Evolutionary conservation across 495 filamentous ascomycete genomes (phyloP), one percentile per base, ranked within the genome.

Genomic region (Sordaria brevicollis): DNA sequence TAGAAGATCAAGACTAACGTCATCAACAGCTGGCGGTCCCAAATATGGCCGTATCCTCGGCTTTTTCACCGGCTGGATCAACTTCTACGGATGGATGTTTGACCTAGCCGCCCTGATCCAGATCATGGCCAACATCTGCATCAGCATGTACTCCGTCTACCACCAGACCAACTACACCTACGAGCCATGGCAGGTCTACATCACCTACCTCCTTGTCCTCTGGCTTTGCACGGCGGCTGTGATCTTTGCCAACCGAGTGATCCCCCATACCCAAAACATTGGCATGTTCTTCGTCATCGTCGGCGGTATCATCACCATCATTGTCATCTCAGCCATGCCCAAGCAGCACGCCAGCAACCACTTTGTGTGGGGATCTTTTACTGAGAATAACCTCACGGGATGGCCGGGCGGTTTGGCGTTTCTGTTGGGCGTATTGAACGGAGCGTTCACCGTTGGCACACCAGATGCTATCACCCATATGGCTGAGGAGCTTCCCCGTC

Each of bases 381-480:
- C 86, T 13, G 91, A 87, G 81, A 85, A 84, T 15, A 92, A 92
- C 57, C 71, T 81, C n/a, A 91, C 89, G 5, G 89, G 89, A 0
- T 94, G 90, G 81, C 81, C 80, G 33, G 81, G 88, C 68, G 93
- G 91, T 5, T 87, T 97, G 19, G 92, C 89, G 13, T 97, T 97
- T 73, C 79, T 94, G 15, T 80, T 88, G 3, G 93, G 93, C 2
- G 91, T 95, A 76, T 84, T 97, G 29, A 96, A 97, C 74, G 93
- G 92, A 21, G 92, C 93, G 10, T 97, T 91, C 76, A 88, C 90
- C 19, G 88, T 97, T 37, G 93, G 93, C 13, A 93, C 92, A 0
- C 92, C 92, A 3, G 92, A 92, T 76, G 36, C 37, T 41, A 85
- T 91, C 15, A 87, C 89, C 7, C 93, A 96, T 78, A 84, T 96